Evolutionary conservation across 2,329 filamentous ascomycete species (phyloP), one percentile per base, ranked within the genome.

Genomic region (Blastomyces gilchristii): DNA sequence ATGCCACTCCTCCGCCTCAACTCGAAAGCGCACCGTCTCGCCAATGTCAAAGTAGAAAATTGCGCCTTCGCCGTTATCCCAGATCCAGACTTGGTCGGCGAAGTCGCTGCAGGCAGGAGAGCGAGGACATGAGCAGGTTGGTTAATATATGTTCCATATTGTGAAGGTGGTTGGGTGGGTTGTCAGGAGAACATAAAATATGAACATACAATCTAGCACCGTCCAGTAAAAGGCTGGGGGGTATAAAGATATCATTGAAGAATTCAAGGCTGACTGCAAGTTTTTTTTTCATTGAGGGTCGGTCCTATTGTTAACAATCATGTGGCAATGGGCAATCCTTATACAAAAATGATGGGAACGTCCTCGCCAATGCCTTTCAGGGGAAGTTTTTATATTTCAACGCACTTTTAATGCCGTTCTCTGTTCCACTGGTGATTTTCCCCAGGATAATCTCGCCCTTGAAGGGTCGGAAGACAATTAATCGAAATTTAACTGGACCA

Each of bases 381-480:
- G 18, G 39, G 16, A 22, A 18, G 4, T 25, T 50, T 25, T 41
- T 41, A 41, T 6, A 9, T 37, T 9, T 9, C n/a, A 37, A 67
- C 81, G 64, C 75, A 87, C 86, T 81, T 70, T 86, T 85, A 70
- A 95, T 90, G 47, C 89, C 91, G 1, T 86, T 79, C 8, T 86
- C 81, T 0, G 83, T 87, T 45, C 87, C 87, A 67, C 85, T 87
- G 67, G 87, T 87, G 75, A 99, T 97, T 67, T 86, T 87, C 18
- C 90, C 94, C 54, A 90, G 81, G 70, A 99, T 83, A 64, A 97
- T 90, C 74, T 99, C 94, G 58, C 91, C 90, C 73, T 96, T 96
- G 80, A 97, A 97, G 0, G 94, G 94, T 31, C 94, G 87, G 75
- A 97, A 99, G 39, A 99, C 91, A 22, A 97, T 82, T 72, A 99